Percentiles rank a stretch among this genome's conserved stretches.
Evolutionary conservation across 202 grass and related monocot species (phyloP).

Genomic region (Setaria viridis): DNA sequence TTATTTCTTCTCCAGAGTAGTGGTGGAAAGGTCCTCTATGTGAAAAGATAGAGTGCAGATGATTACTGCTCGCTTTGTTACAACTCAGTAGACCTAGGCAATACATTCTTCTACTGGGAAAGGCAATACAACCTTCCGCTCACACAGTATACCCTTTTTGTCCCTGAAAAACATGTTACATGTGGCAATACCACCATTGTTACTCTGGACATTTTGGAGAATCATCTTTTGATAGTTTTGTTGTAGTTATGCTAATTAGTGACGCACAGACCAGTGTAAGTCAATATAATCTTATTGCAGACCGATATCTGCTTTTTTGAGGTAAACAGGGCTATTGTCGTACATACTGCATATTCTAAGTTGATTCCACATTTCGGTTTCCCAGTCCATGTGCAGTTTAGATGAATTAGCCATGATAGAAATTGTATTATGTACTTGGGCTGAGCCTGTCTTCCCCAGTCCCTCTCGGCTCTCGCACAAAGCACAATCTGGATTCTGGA

Average conservation of each 20-base stretch:
- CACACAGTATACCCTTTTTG: constrained; percentile 28
- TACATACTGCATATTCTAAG: neutral
- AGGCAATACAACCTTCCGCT: constrained; percentile 25
- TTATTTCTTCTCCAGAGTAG: constrained; percentile 71
- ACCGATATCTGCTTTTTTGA: neutral
- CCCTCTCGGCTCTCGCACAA: neutral
- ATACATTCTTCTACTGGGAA: constrained; percentile 34
- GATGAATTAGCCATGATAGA: neutral
- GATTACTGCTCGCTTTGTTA: constrained; percentile 43
- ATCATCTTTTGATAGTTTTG: constrained; percentile 36
- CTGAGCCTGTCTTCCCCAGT: neutral
- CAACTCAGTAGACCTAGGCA: constrained; percentile 14
- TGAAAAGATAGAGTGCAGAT: constrained; percentile 38
- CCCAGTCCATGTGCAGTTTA: neutral
- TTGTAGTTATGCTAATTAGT: constrained; percentile 22
- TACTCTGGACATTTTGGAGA: constrained; percentile 29
- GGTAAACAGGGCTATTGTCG: neutral
- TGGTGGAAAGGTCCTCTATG: constrained; percentile 26
- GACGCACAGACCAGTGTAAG: constrained; percentile 12
- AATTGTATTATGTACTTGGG: neutral
- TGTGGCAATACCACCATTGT: constrained; percentile 20
- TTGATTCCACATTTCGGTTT: neutral
- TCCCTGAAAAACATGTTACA: constrained; percentile 10
- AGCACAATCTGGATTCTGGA: neutral
- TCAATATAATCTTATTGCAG: neutral